Conservation (phyloP, 2,329 filamentous ascomycete species). For the Xylariaceae sp. region DNA sequence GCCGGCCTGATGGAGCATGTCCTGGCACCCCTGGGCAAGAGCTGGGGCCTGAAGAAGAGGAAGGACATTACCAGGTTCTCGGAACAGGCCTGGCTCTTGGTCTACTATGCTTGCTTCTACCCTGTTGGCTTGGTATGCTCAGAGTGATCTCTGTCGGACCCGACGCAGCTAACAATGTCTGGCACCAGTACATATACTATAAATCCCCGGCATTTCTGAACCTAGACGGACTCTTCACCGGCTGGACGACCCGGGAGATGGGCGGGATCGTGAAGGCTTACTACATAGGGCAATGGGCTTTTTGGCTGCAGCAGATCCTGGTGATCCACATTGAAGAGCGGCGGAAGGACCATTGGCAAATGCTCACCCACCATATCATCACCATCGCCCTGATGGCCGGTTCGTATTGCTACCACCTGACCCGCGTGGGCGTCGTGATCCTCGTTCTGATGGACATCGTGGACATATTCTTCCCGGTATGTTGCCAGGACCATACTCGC, state of each 20-base stretch:
- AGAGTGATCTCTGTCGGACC: neutral
- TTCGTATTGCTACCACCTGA: constrained; percentile 83
- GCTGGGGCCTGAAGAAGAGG: constrained; percentile 65
- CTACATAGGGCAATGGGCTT: constrained; percentile 82
- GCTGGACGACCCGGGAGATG: constrained; percentile 77
- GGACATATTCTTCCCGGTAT: constrained; percentile 79
- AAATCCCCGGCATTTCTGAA: constrained; percentile 74
- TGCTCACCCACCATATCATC: constrained; percentile 91
- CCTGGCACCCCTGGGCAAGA: constrained; percentile 69
- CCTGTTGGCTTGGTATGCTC: constrained; percentile 69
- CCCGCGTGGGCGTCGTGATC: constrained; percentile 81
- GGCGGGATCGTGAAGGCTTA: constrained; percentile 76
- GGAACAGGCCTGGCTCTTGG: constrained; percentile 86
- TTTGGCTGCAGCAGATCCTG: constrained; percentile 91
- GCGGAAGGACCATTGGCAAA: constrained; percentile 92
- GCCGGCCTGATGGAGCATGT: constrained; percentile 83
- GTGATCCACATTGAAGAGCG: constrained; percentile 93
- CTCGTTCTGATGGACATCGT: constrained; percentile 91
- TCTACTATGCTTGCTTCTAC: constrained; percentile 83
- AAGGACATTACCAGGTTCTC: constrained; percentile 81
- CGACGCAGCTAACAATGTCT: constrained; percentile 1
- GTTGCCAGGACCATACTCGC: constrained; percentile 27
- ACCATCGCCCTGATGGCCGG: constrained; percentile 74
- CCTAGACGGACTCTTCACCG: constrained; percentile 71
- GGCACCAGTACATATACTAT: constrained; percentile 67